These are phyloP conservation scores for Porphyrellus cyaneotinctus DNA, from an alignment of 768 basidiomycete genomes.

Conservation along the genomic window DNA sequence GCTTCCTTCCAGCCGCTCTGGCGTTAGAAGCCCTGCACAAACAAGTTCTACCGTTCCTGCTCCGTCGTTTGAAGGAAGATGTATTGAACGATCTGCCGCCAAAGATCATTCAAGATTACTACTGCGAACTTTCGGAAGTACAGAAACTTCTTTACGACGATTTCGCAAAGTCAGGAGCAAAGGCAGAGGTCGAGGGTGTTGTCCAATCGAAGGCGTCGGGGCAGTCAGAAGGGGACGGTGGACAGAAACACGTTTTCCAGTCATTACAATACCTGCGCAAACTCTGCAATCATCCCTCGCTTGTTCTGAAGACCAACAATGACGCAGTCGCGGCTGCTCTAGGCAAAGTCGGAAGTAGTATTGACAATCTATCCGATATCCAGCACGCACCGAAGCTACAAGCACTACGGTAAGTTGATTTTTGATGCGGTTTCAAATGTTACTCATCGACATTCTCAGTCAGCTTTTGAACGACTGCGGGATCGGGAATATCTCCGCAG, in stretches of 20 bases:
- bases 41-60: conserved; percentile 96
- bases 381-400: conserved; percentile 91
- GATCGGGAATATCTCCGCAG: conserved; percentile 57
- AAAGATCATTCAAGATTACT: conserved; percentile 99
- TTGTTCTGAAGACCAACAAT: conserved; percentile 75
- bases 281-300: conserved; percentile 93
- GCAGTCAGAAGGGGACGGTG: conserved; percentile 36
- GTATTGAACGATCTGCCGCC: conserved; percentile 94
- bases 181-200: conserved; percentile 57
- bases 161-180: conserved; percentile 77
- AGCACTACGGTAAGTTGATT: conserved; percentile 69
- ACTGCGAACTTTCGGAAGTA: conserved; percentile 92
- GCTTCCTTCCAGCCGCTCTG: conserved; percentile 61
- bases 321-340: conserved; percentile 58
- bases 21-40: conserved; percentile 96
- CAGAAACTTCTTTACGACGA: conserved; percentile 95
- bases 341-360: conserved; percentile 46
- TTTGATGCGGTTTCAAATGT: not conserved
- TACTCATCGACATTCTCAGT: conserved; percentile 38
- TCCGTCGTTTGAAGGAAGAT: conserved; percentile 95
- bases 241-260: conserved; percentile 91
- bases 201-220: conserved; percentile 44
- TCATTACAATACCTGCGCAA: conserved; percentile 95
- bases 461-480: conserved; percentile 95
- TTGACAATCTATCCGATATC: conserved; percentile 63